Evolutionary conservation across 2,329 filamentous ascomycete species (phyloP).

Genomic region (Lachnellula hyalina): DNA sequence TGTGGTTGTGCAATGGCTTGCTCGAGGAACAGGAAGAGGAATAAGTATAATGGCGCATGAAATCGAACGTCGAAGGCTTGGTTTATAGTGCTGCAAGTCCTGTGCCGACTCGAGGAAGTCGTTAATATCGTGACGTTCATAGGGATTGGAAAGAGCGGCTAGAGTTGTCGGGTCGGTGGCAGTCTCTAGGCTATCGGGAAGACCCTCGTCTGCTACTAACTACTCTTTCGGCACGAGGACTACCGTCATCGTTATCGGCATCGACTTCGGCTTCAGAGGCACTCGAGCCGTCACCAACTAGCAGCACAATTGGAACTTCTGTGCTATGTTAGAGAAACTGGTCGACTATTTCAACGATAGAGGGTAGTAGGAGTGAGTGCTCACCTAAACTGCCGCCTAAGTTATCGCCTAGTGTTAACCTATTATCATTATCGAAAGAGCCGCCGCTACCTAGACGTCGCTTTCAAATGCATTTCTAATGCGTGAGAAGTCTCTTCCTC

Average conservation of each 20-base stretch:
- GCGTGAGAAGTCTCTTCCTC: too few species aligned
- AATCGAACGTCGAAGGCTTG: conserved; percentile 11
- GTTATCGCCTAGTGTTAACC: conserved; percentile 11
- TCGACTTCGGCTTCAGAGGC: conserved; percentile 7
- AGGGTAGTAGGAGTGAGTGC: conserved; percentile 5
- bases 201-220: neutral
- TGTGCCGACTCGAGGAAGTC: conserved; percentile 14
- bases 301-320: conserved; percentile 15
- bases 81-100: conserved; percentile 14
- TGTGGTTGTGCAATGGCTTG: conserved; percentile 15
- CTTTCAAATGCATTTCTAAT: too few species aligned
- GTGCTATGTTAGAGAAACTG: conserved; percentile 13
- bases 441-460: neutral
- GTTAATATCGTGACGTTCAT: conserved; percentile 20
- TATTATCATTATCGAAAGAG: conserved; percentile 7
- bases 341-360: conserved; percentile 10
- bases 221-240: conserved; percentile 5
- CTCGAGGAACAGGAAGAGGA: conserved; percentile 3
- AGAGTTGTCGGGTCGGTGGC: too few species aligned
- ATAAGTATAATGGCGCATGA: too few species aligned
- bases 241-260: too few species aligned
- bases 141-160: conserved; percentile 10
- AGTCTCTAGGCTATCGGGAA: conserved; percentile 5
- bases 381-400: conserved; percentile 12
- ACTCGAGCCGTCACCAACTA: conserved; percentile 7